Conservation (phyloP, 2,329 filamentous ascomycete genomes). For the Metarhizium brunneum region DNA sequence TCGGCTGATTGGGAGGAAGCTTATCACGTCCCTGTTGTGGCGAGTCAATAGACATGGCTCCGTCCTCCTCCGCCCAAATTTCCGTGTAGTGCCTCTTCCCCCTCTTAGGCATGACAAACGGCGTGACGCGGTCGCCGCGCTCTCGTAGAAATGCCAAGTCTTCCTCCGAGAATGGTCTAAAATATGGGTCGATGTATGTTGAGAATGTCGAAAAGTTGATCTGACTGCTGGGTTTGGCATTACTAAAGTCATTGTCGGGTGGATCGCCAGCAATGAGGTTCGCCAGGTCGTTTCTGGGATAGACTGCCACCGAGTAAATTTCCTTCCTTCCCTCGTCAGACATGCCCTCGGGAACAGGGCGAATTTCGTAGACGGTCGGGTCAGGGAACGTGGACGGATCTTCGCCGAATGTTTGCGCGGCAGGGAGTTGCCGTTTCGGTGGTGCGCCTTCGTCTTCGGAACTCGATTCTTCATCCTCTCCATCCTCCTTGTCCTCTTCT, state of each 20-base stretch:
- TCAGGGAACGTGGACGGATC: slow-evolving; percentile 88
- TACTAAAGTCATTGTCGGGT: slow-evolving; percentile 93
- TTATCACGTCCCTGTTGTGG: slow-evolving; percentile 53
- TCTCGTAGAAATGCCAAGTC: slow-evolving; percentile 90
- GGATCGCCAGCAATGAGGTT: slow-evolving; percentile 82
- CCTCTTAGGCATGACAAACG: slow-evolving; percentile 78
- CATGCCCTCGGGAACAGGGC: slow-evolving; percentile 64
- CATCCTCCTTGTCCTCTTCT: slow-evolving; percentile 25
- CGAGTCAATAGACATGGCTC: slow-evolving; percentile 63
- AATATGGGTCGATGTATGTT: slow-evolving; percentile 87
- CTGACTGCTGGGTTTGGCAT: slow-evolving; percentile 85
- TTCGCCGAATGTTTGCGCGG: slow-evolving; percentile 82
- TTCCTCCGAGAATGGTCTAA: slow-evolving; percentile 82
- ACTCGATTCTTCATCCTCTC: slow-evolving; percentile 39
- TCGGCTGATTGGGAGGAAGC: slow-evolving; percentile 68
- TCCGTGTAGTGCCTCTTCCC: slow-evolving; percentile 82
- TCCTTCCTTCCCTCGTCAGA: slow-evolving; percentile 74
- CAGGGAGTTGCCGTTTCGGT: slow-evolving; percentile 56
- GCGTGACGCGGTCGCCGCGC: slow-evolving; percentile 71
- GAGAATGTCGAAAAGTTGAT: slow-evolving; percentile 90
- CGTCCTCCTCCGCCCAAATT: slow-evolving; percentile 91
- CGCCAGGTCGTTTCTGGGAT: slow-evolving; percentile 70
- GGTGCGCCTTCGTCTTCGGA: slow-evolving; percentile 52
- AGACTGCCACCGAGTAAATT: slow-evolving; percentile 80
- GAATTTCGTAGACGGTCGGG: slow-evolving; percentile 90